Conservation (phyloP, 805 yeast genomes). For the Vanderwaltozyma tropicalis region DNA sequence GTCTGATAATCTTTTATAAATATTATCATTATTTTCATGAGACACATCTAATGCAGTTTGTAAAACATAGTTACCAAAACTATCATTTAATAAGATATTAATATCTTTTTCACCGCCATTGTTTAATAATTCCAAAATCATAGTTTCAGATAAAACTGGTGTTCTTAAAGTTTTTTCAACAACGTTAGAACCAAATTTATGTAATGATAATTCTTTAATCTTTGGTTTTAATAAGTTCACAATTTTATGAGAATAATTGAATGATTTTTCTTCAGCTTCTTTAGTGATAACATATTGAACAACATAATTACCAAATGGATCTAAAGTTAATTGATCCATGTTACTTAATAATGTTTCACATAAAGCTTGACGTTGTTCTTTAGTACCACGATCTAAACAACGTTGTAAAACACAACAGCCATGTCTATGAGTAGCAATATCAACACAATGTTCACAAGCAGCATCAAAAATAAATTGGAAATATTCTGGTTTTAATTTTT, state of each 20-base stretch:
- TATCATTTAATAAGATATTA: constrained; percentile 64
- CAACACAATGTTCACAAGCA: constrained; percentile 59
- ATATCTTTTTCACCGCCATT: constrained; percentile 25
- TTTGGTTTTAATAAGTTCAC: constrained; percentile 27
- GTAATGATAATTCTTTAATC: constrained; percentile 49
- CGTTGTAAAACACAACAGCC: constrained; percentile 97
- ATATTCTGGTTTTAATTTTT: constrained; percentile 53
- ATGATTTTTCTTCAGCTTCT: constrained; percentile 24
- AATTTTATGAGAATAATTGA: constrained; percentile 26
- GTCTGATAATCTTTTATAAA: constrained; percentile 45
- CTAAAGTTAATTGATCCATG: constrained; percentile 63
- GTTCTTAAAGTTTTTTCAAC: constrained; percentile 74
- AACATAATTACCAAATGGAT: constrained; percentile 95
- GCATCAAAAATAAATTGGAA: constrained; percentile 86
- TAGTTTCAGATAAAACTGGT: constrained; percentile 33
- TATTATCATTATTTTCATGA: constrained; percentile 24
- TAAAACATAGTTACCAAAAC: constrained; percentile 88
- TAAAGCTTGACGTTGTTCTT: constrained; percentile 55
- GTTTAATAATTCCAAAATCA: constrained; percentile 41
- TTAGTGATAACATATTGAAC: constrained; percentile 77
- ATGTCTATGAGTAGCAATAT: constrained; percentile 89
- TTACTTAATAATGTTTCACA: constrained; percentile 57
- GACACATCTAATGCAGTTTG: constrained; percentile 77
- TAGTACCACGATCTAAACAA: constrained; percentile 81
- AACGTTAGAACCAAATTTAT: constrained; percentile 90